These are phyloP conservation scores for Arxiozyma slooffiae DNA, from an alignment of 1,139 yeast genomes.

Conservation along the genomic window DNA sequence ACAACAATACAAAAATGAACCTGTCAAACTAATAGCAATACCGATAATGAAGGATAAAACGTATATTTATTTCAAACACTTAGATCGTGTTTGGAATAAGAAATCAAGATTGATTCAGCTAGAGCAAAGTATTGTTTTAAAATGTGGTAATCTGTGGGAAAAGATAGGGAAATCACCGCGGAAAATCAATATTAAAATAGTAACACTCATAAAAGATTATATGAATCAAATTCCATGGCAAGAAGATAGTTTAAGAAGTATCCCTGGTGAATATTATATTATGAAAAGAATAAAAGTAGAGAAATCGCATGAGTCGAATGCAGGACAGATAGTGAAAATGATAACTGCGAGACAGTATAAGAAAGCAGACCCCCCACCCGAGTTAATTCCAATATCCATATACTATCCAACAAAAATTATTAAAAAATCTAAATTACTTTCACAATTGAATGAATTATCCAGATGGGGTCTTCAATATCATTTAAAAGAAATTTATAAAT, in stretches of 20 bases:
- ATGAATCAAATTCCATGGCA: slow-evolving; percentile 42
- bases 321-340: slow-evolving; percentile 6
- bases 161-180: slow-evolving; percentile 36
- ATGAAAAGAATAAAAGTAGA: slow-evolving; percentile 17
- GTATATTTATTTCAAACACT: slow-evolving; percentile 52
- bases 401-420: slow-evolving; percentile 28
- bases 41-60: slow-evolving; percentile 52
- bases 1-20: slow-evolving; percentile 21
- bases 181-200: slow-evolving; percentile 37
- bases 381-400: slow-evolving; percentile 11
- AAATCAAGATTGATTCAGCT: slow-evolving; percentile 26
- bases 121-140: slow-evolving; percentile 36
- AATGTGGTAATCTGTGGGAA: slow-evolving; percentile 42
- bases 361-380: slow-evolving; percentile 13
- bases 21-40: slow-evolving; percentile 44
- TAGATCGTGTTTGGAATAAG: slow-evolving; percentile 31
- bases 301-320: slow-evolving; percentile 10
- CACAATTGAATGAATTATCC: slow-evolving; percentile 27
- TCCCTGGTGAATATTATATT: slow-evolving; percentile 37
- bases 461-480: slow-evolving; percentile 36
- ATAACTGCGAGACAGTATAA: slow-evolving; percentile 4
- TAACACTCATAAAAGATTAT: slow-evolving; percentile 33
- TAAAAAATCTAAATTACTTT: slow-evolving; percentile 17
- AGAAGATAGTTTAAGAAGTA: slow-evolving; percentile 41
- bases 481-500: slow-evolving; percentile 36